These are phyloP conservation scores for Venturiaceae sp. DNA, from an alignment of 2,329 filamentous ascomycete genomes.

Conservation along the genomic window DNA sequence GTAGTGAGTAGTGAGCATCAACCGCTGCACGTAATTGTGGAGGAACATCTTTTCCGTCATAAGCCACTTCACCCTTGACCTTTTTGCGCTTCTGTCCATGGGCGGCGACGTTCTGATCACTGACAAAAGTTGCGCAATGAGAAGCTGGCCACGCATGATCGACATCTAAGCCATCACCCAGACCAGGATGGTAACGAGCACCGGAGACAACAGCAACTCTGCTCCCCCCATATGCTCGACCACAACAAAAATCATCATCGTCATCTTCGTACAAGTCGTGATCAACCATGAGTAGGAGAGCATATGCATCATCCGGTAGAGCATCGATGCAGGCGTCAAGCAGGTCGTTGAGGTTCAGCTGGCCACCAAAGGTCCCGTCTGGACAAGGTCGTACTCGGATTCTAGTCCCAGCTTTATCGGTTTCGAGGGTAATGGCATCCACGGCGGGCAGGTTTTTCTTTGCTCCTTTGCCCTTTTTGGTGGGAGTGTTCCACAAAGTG, in stretches of 20 bases:
- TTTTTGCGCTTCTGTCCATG: neutral
- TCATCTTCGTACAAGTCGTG: constrained; percentile 59
- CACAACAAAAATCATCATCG: constrained; percentile 58
- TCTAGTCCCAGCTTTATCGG: constrained; percentile 29
- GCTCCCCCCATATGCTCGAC: constrained; percentile 55
- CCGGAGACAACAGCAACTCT: constrained; percentile 52
- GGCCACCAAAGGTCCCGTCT: constrained; percentile 37
- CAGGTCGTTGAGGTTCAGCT: constrained; percentile 52
- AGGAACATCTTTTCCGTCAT: neutral
- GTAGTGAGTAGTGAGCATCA: constrained; percentile 6
- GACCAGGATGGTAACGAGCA: constrained; percentile 49
- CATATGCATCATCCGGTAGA: constrained; percentile 49
- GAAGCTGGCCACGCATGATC: constrained; percentile 57
- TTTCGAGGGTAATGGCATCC: constrained; percentile 34
- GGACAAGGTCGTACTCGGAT: constrained; percentile 42
- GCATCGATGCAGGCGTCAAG: constrained; percentile 46
- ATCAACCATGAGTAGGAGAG: constrained; percentile 45
- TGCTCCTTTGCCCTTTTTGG: constrained; percentile 1
- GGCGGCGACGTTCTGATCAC: constrained; percentile 22
- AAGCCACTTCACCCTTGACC: neutral
- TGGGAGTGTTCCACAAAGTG: constrained; percentile 34
- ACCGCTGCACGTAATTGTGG: constrained; percentile 12
- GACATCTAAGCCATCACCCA: constrained; percentile 32
- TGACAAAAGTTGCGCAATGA: constrained; percentile 47
- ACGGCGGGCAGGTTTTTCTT: neutral